Percentiles rank a stretch among this genome's conserved stretches.
phyloP scores from a whole-genome alignment of 306 rosid genomes.

The Fragaria ananassa region DNA sequence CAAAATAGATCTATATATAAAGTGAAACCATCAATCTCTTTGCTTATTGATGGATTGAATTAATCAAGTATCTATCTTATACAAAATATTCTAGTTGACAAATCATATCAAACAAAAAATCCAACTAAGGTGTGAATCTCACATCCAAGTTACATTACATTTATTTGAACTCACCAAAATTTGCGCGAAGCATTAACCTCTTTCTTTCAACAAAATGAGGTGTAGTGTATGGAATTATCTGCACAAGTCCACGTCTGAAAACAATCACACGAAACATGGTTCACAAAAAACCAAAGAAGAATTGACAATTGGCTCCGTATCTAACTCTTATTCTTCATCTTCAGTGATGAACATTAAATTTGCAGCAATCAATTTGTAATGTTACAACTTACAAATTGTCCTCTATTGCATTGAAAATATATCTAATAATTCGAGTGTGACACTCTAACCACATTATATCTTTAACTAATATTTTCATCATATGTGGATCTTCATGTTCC shows the following conservation, averaged over 20 bases:
- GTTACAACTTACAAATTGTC: slow-evolving; percentile 1
- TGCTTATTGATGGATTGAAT: background rate
- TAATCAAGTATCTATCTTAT: no score
- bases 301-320: background rate
- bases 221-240: background rate
- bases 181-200: background rate
- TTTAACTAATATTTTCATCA: background rate
- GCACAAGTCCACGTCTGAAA: background rate
- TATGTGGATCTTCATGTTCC: slow-evolving; percentile 14
- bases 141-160: background rate
- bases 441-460: slow-evolving; percentile 10
- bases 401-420: background rate
- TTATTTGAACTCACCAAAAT: background rate
- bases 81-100: no score
- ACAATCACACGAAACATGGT: background rate
- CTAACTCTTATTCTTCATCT: background rate
- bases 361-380: background rate
- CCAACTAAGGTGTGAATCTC: background rate
- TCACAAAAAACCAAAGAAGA: background rate
- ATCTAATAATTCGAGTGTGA: background rate
- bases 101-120: no score
- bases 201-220: background rate
- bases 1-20: no score
- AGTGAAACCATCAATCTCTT: background rate
- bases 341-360: background rate